Conservation (phyloP, 805 yeast species). For the Grigorovia transvaalensis region DNA sequence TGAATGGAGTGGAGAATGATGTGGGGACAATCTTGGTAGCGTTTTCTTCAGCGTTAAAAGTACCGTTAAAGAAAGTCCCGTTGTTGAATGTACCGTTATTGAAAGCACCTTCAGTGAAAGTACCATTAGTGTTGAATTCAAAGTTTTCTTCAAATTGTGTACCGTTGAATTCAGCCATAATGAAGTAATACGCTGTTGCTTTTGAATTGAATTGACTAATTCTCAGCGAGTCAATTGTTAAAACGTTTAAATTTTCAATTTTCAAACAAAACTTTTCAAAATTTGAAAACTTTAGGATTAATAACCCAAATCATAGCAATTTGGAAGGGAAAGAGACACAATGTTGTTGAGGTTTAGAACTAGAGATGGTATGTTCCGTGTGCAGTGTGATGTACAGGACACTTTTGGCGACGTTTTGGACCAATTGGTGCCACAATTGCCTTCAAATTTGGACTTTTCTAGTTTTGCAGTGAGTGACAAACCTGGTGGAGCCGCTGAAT, state of each 20-base stretch:
- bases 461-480: conserved; percentile 20
- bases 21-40: conserved; percentile 31
- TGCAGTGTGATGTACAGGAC: conserved; percentile 37
- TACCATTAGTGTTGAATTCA: conserved; percentile 1
- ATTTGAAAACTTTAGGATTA: not conserved
- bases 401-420: conserved; percentile 38
- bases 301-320: not conserved
- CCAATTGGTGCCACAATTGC: conserved; percentile 24
- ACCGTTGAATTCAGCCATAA: conserved; percentile 1
- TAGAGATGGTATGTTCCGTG: conserved; percentile 73
- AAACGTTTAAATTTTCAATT: not conserved
- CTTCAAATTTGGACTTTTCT: conserved; percentile 16
- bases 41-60: conserved; percentile 14
- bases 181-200: not conserved
- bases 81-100: conserved; percentile 4
- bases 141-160: conserved; percentile 1
- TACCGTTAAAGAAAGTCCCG: conserved; percentile 1
- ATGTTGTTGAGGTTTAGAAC: conserved; percentile 73
- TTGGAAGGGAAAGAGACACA: not conserved
- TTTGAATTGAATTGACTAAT: no score
- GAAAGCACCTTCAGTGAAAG: conserved; percentile 4
- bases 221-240: not conserved
- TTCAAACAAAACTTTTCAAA: not conserved
- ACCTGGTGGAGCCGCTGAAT: conserved; percentile 6
- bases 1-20: conserved; percentile 60